These are phyloP conservation scores for Halteria grandinella DNA, from an alignment of 73 alveolate genomes.

Conservation along the genomic window DNA sequence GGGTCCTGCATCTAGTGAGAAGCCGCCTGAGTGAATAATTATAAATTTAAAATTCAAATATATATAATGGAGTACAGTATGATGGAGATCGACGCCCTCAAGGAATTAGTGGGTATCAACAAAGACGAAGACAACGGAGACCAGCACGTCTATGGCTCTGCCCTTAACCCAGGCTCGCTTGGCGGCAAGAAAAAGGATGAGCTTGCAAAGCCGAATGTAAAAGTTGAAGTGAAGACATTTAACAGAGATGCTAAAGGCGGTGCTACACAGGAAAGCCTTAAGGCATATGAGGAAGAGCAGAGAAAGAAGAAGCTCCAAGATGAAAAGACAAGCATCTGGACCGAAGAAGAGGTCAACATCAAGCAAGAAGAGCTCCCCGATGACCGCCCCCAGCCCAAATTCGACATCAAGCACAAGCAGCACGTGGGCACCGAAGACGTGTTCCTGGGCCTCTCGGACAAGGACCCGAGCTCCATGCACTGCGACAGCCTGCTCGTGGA, in stretches of 20 bases:
- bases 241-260: slow-evolving; percentile 56
- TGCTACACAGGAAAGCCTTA: background rate
- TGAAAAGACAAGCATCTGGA: slow-evolving; percentile 83
- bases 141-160: slow-evolving; percentile 45
- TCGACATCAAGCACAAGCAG: slow-evolving; percentile 65
- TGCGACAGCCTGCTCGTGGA: slow-evolving; percentile 85
- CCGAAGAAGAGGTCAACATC: slow-evolving; percentile 83
- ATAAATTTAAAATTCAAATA: background rate
- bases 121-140: slow-evolving; percentile 36
- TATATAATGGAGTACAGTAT: slow-evolving; percentile 14
- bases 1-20: background rate
- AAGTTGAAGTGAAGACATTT: slow-evolving; percentile 81
- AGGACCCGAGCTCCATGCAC: slow-evolving; percentile 62
- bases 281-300: slow-evolving; percentile 17
- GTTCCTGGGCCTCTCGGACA: slow-evolving; percentile 83
- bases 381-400: slow-evolving; percentile 79
- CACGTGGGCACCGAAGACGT: slow-evolving; percentile 89
- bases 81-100: slow-evolving; percentile 25
- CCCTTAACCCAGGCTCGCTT: slow-evolving; percentile 80
- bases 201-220: slow-evolving; percentile 84
- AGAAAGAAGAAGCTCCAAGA: slow-evolving; percentile 30
- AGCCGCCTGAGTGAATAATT: background rate
- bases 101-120: slow-evolving; percentile 14
- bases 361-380: slow-evolving; percentile 73
- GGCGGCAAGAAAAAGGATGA: slow-evolving; percentile 76